A percentile compares a stretch with the other conserved stretches of the same genome.
These are phyloP conservation scores for Annulohypoxylon maeteangense DNA, from an alignment of 495 filamentous ascomycete genomes.

Conservation along the genomic window DNA sequence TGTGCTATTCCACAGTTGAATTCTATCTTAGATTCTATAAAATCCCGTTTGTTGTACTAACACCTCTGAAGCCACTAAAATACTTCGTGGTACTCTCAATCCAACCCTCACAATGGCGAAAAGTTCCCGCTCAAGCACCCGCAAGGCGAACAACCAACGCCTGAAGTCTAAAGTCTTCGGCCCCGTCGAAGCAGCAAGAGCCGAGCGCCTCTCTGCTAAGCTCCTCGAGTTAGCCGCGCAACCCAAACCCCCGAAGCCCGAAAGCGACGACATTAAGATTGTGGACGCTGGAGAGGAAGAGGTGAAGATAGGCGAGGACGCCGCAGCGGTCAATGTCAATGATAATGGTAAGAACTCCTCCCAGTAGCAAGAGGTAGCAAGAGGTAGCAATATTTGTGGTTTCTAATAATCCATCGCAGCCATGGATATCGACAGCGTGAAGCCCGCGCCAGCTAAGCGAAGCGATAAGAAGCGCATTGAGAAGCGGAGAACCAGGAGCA, in stretches of 20 bases:
- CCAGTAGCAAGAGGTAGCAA: not conserved
- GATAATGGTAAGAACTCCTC: constrained; percentile 52
- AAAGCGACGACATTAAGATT: constrained; percentile 37
- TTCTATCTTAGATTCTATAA: not conserved
- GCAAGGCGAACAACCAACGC: constrained; percentile 80
- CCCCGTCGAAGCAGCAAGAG: constrained; percentile 78
- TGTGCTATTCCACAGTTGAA: not conserved
- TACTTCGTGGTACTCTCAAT: not conserved
- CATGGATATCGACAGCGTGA: constrained; percentile 61
- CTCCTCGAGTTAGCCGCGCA: constrained; percentile 77
- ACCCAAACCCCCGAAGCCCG: constrained; percentile 62
- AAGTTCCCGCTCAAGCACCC: constrained; percentile 74
- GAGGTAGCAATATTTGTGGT: not conserved
- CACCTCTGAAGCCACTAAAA: constrained; percentile 3
- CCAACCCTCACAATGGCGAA: constrained; percentile 75
- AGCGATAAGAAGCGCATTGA: constrained; percentile 53
- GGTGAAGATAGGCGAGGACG: constrained; percentile 50
- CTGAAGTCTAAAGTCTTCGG: constrained; percentile 82
- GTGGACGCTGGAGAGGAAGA: constrained; percentile 44
- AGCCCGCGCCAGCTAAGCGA: constrained; percentile 46
- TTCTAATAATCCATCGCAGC: constrained; percentile 41
- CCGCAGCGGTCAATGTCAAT: constrained; percentile 7
- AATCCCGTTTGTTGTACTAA: constrained; percentile 9
- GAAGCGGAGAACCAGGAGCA: constrained; percentile 61
- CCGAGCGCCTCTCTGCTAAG: constrained; percentile 81